Base-by-base conservation (phyloP, 177 flowering plant species). In the Vitis hybrid region DNA sequence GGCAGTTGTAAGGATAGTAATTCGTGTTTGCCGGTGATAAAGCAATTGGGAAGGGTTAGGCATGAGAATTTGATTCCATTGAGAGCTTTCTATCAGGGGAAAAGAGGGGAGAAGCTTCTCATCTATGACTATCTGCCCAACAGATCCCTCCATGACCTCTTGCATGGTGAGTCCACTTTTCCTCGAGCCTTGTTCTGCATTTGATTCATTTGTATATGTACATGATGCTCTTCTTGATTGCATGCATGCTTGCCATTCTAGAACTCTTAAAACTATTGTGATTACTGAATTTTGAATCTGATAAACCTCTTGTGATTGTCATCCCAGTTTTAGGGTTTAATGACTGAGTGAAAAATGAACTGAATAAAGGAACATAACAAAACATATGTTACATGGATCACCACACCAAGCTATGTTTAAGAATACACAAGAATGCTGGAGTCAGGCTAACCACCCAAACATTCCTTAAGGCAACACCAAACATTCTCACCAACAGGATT, bases 101-200 rank as follows among this genome's bases (percentile, higher is more conserved):
- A 87, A 85, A 87, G 99, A 82, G 99, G 99, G 61, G 99, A 95
- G 84, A 93, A 93, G 86, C 96, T 95, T 10, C 96, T 95, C 73
- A 92, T 95, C 15, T 93, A 87, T 81, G 99, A 95, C 67, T 92
- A 87, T 73, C 84, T 91, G 18, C 91, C 96, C 6, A 82, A 87
- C 78, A 86, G 79, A 66, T 83, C 75, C 52, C 92, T 95, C 14
- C 81, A 88, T 77, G 96, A 93, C 71, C 85, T 90, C 69, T 85
- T 95, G 66, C 99, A 95, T 70, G 98, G 99, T 95, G 78, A 69
- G 75, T 65, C 4, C 47, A 22, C 8, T 10, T 13, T 53, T 71
- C 61, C 12, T 10, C 10, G 11, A 58, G 31, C 9, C 55, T 51
- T 69, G 9, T 6, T 62, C 7, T 59, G 66, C 28, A 52, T 61